Percentiles rank a stretch among this genome's conserved stretches.
Evolutionary conservation across 2,329 filamentous ascomycete genomes (phyloP).

Genomic region (Venturia asperata): DNA sequence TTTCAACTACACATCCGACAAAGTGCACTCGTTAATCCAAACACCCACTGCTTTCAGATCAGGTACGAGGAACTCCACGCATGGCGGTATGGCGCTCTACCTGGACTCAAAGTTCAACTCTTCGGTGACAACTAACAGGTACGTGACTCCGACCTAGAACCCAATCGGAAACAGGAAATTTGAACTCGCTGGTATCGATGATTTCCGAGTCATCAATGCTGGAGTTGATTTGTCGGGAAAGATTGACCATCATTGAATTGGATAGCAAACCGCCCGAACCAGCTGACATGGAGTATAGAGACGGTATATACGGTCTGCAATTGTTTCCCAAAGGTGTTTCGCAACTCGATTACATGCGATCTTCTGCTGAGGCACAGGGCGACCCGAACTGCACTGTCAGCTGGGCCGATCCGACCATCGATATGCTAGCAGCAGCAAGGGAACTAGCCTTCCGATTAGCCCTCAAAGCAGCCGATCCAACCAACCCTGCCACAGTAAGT

Average conservation of each 20-base stretch:
- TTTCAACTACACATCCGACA: neutral
- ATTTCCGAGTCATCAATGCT: too few relatives aligned
- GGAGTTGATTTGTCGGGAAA: too few relatives aligned
- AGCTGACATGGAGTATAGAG: neutral
- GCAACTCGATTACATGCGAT: neutral
- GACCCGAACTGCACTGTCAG: neutral
- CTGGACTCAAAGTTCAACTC: neutral
- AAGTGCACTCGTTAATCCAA: neutral
- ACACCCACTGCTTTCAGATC: neutral
- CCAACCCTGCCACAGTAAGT: neutral
- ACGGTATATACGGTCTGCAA: neutral
- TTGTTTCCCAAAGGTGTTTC: neutral
- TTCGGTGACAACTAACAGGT: neutral
- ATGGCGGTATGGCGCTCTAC: slow-evolving; percentile 12
- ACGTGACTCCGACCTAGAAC: neutral
- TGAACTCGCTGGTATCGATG: neutral
- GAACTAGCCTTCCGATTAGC: slow-evolving; percentile 11
- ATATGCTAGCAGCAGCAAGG: neutral
- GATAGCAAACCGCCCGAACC: too few relatives aligned
- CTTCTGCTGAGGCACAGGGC: neutral
- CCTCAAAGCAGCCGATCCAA: neutral
- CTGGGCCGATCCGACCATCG: slow-evolving; percentile 5
- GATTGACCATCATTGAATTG: too few relatives aligned
- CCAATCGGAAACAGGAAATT: too few relatives aligned
- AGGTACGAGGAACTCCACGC: neutral